Percentiles rank a stretch among this genome's conserved stretches.
phyloP scores from a whole-genome alignment of 192 early-diverging fungal species.

The Backusella macrospora region DNA sequence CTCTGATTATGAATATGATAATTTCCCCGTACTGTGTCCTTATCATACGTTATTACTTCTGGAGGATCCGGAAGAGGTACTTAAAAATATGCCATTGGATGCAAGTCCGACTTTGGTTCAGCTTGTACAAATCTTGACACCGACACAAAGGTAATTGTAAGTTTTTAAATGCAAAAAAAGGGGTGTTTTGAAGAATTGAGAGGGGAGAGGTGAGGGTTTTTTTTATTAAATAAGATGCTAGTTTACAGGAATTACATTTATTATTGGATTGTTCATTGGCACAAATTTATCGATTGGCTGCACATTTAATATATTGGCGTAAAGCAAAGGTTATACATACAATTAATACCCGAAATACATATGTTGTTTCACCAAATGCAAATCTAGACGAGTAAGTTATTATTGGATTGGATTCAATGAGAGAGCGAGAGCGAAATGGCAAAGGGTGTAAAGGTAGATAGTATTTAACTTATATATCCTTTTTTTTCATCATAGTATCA shows the following conservation, averaged over 20 bases:
- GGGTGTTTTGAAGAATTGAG: too few species aligned
- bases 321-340: constrained; percentile 90
- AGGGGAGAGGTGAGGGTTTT: too few species aligned
- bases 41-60: constrained; percentile 86
- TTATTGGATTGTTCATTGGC: constrained; percentile 94
- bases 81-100: constrained; percentile 79
- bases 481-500: too few species aligned
- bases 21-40: constrained; percentile 78
- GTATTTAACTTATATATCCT: too few species aligned
- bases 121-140: constrained; percentile 85
- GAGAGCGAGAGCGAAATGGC: not conserved
- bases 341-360: constrained; percentile 70
- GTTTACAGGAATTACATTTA: constrained; percentile 79
- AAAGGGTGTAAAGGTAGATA: too few species aligned
- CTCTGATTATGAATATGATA: constrained; percentile 62
- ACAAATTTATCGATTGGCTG: constrained; percentile 86
- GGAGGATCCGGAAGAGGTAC: constrained; percentile 80
- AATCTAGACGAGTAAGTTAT: constrained; percentile 58
- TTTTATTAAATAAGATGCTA: constrained; percentile 30
- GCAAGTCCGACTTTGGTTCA: constrained; percentile 86
- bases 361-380: constrained; percentile 68
- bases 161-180: not conserved
- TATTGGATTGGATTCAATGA: not conserved
- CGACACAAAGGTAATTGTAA: constrained; percentile 68
- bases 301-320: constrained; percentile 93